Evolutionary conservation across 1,139 yeast genomes (phyloP).

Genomic region (Yamadazyma jaroonii): DNA sequence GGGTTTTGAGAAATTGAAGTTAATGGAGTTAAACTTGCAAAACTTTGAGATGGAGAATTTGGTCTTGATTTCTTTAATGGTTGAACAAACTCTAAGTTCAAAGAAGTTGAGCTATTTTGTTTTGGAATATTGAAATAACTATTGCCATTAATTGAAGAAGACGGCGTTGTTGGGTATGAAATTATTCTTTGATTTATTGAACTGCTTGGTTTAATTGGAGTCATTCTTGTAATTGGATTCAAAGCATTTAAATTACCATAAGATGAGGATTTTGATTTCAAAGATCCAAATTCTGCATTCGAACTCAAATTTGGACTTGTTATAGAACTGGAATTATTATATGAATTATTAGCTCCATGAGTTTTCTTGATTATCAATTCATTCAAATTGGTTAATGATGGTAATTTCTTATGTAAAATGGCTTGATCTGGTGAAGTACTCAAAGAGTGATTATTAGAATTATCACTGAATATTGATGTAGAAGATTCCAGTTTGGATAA

Average conservation of each 20-base stretch:
- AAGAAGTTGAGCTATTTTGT: slow-evolving; percentile 18
- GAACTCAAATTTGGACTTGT: too few species aligned
- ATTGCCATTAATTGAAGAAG: slow-evolving; percentile 12
- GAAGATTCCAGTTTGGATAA: slow-evolving; percentile 14
- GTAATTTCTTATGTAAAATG: slow-evolving; percentile 11
- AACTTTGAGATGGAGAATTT: slow-evolving; percentile 31
- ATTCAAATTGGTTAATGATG: slow-evolving; percentile 29
- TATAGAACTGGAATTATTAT: background rate
- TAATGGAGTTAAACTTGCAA: slow-evolving; percentile 10
- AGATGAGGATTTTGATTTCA: slow-evolving; percentile 7
- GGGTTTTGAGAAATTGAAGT: slow-evolving; percentile 1
- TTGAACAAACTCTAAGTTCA: slow-evolving; percentile 16
- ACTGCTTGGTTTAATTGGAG: slow-evolving; percentile 32
- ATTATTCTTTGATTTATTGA: slow-evolving; percentile 7
- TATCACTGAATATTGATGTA: slow-evolving; percentile 19
- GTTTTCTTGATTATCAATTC: slow-evolving; percentile 14
- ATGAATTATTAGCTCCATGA: background rate
- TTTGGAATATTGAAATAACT: slow-evolving; percentile 18
- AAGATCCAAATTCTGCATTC: background rate
- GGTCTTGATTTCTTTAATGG: slow-evolving; percentile 39
- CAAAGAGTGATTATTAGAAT: slow-evolving; percentile 25
- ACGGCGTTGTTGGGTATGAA: slow-evolving; percentile 16
- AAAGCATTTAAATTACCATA: slow-evolving; percentile 17
- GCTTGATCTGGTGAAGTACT: slow-evolving; percentile 34
- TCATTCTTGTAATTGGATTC: slow-evolving; percentile 34